Percentiles rank a stretch among this genome's conserved stretches.
Conservation (phyloP, 768 basidiomycete genomes). For the Tephrocybe sp. region DNA sequence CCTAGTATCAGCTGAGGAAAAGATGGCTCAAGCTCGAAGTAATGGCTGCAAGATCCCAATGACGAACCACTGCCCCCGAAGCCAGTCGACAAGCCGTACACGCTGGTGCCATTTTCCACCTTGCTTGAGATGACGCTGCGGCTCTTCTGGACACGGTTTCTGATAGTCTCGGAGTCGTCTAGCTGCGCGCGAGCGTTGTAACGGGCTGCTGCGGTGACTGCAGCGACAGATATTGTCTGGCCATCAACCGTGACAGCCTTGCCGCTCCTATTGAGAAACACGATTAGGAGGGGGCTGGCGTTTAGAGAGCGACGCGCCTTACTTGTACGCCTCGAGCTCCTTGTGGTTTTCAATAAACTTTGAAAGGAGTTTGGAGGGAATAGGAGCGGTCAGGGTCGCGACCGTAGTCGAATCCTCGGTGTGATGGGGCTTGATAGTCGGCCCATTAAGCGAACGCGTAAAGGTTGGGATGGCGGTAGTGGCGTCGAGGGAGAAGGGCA, state of each 20-base stretch:
- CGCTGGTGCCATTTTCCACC: conserved; percentile 63
- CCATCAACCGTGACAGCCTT: conserved; percentile 52
- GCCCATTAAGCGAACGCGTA: conserved; percentile 1
- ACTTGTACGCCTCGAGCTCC: conserved; percentile 62
- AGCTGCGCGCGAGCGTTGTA: conserved; percentile 36
- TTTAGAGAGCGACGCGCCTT: conserved; percentile 13
- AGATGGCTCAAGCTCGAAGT: conserved; percentile 8
- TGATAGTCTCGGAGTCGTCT: conserved; percentile 26
- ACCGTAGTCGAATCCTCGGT: conserved; percentile 20
- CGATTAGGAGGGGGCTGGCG: background rate
- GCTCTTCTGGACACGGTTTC: conserved; percentile 55
- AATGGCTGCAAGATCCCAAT: background rate
- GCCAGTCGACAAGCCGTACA: conserved; percentile 83
- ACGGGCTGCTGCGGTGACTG: conserved; percentile 55
- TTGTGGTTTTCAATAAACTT: conserved; percentile 47
- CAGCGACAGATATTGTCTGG: conserved; percentile 54
- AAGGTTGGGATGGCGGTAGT: conserved; percentile 13
- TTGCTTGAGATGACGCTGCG: conserved; percentile 70
- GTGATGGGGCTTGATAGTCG: background rate
- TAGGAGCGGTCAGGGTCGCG: background rate
- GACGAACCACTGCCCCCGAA: conserved; percentile 70
- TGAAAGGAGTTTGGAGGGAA: conserved; percentile 21
- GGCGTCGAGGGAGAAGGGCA: conserved; percentile 28
- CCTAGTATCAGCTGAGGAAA: conserved; percentile 64
- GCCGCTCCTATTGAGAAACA: conserved; percentile 38